Evolutionary conservation across 2,329 filamentous ascomycete genomes (phyloP).

Genomic region (Pseudovirgaria hyperparasitica): DNA sequence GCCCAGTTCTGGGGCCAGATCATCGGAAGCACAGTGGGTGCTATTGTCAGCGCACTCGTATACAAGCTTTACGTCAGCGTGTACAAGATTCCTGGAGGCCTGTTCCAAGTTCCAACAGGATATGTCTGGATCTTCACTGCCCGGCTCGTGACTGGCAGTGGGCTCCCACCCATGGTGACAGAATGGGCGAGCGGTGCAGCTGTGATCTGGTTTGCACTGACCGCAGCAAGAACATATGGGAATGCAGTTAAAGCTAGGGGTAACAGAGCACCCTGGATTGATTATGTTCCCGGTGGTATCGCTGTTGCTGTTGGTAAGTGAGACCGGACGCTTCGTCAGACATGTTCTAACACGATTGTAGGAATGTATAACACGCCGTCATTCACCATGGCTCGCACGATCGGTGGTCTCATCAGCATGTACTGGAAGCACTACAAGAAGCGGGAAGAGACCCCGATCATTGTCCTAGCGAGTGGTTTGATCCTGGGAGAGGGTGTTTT

Average conservation of each 20-base stretch:
- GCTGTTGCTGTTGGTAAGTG: conserved; percentile 76
- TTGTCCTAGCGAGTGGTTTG: conserved; percentile 80
- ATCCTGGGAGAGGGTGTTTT: conserved; percentile 87
- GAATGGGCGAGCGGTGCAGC: conserved; percentile 70
- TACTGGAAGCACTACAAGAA: conserved; percentile 54
- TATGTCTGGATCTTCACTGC: conserved; percentile 98
- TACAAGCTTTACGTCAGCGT: conserved; percentile 86
- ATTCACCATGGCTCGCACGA: conserved; percentile 79
- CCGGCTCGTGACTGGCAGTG: conserved; percentile 79
- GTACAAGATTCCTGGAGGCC: conserved; percentile 73
- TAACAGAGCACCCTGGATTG: conserved; percentile 46
- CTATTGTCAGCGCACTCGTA: conserved; percentile 71
- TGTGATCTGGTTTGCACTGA: conserved; percentile 58
- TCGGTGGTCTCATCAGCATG: conserved; percentile 65
- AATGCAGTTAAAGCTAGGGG: conserved; percentile 18
- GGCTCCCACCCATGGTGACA: conserved; percentile 69
- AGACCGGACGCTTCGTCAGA: conserved; percentile 1
- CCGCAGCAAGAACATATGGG: conserved; percentile 47
- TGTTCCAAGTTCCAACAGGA: conserved; percentile 88
- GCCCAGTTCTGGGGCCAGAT: conserved; percentile 96
- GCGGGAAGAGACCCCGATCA: conserved; percentile 58
- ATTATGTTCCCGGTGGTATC: conserved; percentile 79
- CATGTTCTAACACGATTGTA: conserved; percentile 16
- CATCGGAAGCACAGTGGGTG: conserved; percentile 76
- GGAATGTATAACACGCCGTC: conserved; percentile 97